Percentiles rank a stretch among this genome's conserved stretches.
Conservation (phyloP, 1,284 basidiomycete genomes). For the Ceratobasidium papillatum region DNA sequence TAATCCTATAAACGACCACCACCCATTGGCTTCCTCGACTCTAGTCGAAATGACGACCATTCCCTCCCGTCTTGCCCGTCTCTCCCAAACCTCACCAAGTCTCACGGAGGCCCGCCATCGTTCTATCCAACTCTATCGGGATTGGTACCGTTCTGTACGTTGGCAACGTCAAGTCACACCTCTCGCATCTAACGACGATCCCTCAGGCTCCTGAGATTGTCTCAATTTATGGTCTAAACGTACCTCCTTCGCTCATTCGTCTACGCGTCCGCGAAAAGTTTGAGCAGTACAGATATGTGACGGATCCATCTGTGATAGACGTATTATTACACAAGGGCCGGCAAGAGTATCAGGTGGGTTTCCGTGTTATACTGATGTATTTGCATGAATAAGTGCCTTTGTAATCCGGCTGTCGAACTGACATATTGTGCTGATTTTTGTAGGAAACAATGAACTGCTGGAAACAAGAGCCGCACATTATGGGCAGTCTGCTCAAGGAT, state of each 20-base stretch:
- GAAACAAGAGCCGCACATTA: constrained; percentile 84
- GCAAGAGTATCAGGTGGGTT: constrained; percentile 84
- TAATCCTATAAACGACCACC: constrained; percentile 23
- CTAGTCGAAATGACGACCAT: constrained; percentile 77
- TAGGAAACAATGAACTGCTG: constrained; percentile 86
- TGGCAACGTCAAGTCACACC: not conserved
- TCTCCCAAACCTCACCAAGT: constrained; percentile 67
- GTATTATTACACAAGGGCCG: constrained; percentile 86
- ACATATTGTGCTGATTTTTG: not conserved
- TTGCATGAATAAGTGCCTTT: constrained; percentile 28
- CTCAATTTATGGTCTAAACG: constrained; percentile 83
- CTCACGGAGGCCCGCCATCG: constrained; percentile 76
- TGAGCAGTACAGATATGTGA: constrained; percentile 85
- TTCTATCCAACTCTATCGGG: constrained; percentile 84
- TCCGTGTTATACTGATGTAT: constrained; percentile 38
- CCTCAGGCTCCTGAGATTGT: constrained; percentile 89
- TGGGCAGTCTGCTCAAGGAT: constrained; percentile 68
- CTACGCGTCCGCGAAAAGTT: constrained; percentile 88
- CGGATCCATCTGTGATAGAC: constrained; percentile 87
- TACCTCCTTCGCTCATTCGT: constrained; percentile 83
- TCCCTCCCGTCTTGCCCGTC: constrained; percentile 85
- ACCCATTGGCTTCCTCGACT: constrained; percentile 40
- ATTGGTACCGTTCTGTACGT: constrained; percentile 90
- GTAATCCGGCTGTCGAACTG: not conserved
- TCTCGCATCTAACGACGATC: constrained; percentile 17